Base-by-base conservation (phyloP, 306 rosid genomes). In the Urtica urens region DNA sequence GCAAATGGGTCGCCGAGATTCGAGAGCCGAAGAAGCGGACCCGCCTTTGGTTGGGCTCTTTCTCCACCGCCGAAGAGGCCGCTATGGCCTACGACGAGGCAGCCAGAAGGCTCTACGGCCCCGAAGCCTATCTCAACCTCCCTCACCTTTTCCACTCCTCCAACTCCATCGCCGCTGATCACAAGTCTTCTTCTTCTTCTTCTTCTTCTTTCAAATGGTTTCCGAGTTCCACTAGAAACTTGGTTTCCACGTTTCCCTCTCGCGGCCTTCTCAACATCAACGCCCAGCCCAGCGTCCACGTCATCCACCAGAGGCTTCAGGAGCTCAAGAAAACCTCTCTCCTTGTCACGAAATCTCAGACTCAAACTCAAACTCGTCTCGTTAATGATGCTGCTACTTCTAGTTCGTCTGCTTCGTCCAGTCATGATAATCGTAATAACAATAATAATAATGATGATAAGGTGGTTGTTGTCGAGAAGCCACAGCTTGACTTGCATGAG, bases 11-110 rank as follows among this genome's bases (percentile, higher is more conserved):
- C 16, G 95, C 99, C 1, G 99, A 90, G 60, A 90, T 90, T 46
- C 76, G 95, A 59, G 99, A 90, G 72, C 99, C 99, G 0, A 81
- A 85, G 75, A 90, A 85, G 71, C 78, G 99, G 63, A 82, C 94
- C 14, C 71, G 99, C 39, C 83, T 90, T 3, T 90, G 99, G 99
- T 73, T 90, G 35, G 95, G 99, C 57, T 90, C 99, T 33, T 90
- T 79, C 26, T 67, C 95, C 62, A 90, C 99, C 0, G 99, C 99
- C 1, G 95, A 90, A 67, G 94, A 90, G 64, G 99, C 99, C 25
- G 99, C 95, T 33, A 60, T 85, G 95, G 95, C 99, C 38, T 90
- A 90, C 47, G 99, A 90, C 47, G 94, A 79, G 58, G 99, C 99
- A 46, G 99, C 99, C 14, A 68, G 85, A 56, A 72, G 86, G 49